Conservation (phyloP, 768 basidiomycete species). For the Suillus subluteus region DNA sequence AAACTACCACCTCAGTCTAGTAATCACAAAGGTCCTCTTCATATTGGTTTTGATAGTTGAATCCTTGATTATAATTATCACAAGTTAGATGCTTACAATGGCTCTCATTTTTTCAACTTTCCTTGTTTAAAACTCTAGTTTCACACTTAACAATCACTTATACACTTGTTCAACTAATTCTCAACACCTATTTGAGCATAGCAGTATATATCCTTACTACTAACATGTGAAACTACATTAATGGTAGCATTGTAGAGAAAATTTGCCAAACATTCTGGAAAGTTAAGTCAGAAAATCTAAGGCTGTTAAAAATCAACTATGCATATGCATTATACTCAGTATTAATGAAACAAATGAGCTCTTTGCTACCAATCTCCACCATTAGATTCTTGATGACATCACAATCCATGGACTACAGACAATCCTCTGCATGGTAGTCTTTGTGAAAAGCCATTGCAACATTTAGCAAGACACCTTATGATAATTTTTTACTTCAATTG, state of each 20-base stretch:
- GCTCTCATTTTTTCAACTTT: neutral
- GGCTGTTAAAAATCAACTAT: slow-evolving; percentile 17
- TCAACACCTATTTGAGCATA: neutral
- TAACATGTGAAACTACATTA: slow-evolving; percentile 16
- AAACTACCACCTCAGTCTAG: neutral
- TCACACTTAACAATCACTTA: neutral
- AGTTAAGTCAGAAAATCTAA: slow-evolving; percentile 16
- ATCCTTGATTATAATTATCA: neutral
- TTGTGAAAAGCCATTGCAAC: slow-evolving; percentile 15
- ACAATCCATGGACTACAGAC: slow-evolving; percentile 24
- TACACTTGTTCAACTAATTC: neutral
- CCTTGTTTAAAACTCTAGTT: neutral
- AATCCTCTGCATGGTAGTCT: slow-evolving; percentile 22
- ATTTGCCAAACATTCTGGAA: slow-evolving; percentile 25
- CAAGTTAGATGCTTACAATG: neutral
- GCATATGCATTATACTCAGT: slow-evolving; percentile 22
- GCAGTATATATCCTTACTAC: neutral
- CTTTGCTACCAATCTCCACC: slow-evolving; percentile 26
- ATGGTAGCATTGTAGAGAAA: slow-evolving; percentile 23
- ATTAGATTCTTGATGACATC: slow-evolving; percentile 24
- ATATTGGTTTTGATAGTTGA: neutral
- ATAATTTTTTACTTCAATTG: slow-evolving; percentile 24
- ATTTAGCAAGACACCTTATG: slow-evolving; percentile 28
- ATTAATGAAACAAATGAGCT: slow-evolving; percentile 23
- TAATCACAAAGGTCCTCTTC: neutral